phyloP scores from a whole-genome alignment of 257 asterid species.

The Lycium ferocissimum region DNA sequence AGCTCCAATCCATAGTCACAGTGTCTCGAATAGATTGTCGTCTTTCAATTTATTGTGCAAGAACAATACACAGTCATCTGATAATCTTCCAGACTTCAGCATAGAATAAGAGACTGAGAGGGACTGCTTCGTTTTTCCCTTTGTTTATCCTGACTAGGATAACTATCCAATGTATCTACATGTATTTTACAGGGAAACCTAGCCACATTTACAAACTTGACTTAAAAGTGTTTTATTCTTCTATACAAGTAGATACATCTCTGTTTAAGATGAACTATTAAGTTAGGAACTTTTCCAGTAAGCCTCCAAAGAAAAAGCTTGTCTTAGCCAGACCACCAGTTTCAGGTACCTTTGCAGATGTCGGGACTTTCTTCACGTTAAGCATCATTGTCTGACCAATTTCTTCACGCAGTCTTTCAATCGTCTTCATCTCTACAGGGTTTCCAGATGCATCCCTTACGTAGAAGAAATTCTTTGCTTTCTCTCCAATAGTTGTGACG shows the following conservation, averaged over 20 bases:
- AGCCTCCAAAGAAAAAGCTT: slow-evolving; percentile 83
- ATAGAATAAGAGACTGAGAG: not conserved
- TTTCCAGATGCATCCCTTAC: slow-evolving; percentile 88
- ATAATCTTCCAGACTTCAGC: slow-evolving; percentile 1
- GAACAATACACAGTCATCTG: not conserved
- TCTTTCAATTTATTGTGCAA: not conserved
- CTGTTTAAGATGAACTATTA: slow-evolving; percentile 29
- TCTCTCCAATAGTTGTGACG: slow-evolving; percentile 82
- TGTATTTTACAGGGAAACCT: slow-evolving; percentile 25
- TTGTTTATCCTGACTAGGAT: slow-evolving; percentile 9
- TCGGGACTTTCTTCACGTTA: slow-evolving; percentile 71
- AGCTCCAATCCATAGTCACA: not conserved
- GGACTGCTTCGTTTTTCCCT: not conserved
- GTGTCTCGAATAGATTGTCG: not conserved
- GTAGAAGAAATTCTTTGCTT: slow-evolving; percentile 80
- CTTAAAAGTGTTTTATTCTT: not conserved
- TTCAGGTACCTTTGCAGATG: slow-evolving; percentile 53
- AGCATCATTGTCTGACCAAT: slow-evolving; percentile 88
- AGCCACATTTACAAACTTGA: not conserved
- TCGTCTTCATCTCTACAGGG: slow-evolving; percentile 68
- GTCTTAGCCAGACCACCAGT: slow-evolving; percentile 74
- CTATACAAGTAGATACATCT: not conserved
- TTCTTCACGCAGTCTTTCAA: slow-evolving; percentile 75
- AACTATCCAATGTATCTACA: slow-evolving; percentile 13
- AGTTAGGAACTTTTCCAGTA: slow-evolving; percentile 67